Conservation (phyloP, 352 stramenopile genomes). For the Pythium phragmitis region DNA sequence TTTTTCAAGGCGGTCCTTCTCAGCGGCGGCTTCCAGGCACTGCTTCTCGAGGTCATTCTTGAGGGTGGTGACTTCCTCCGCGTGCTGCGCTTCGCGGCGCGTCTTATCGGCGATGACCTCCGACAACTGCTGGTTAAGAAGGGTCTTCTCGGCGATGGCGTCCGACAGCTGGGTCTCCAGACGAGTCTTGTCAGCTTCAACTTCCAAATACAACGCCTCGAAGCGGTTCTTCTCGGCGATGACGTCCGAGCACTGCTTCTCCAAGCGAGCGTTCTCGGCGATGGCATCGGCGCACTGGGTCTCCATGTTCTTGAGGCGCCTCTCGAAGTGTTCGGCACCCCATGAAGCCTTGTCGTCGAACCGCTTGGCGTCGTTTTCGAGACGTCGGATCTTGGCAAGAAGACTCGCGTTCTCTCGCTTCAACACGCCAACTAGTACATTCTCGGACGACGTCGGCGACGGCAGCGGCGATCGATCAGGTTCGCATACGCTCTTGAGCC, state of each 20-base stretch:
- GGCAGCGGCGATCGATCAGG: neutral
- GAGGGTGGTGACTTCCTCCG: neutral
- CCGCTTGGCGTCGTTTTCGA: slow-evolving; percentile 9
- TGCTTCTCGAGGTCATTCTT: neutral
- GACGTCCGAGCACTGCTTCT: neutral
- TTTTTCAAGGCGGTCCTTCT: neutral
- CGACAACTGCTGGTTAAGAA: neutral
- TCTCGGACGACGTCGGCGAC: slow-evolving; percentile 3
- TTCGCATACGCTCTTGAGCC: neutral
- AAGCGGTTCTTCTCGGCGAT: slow-evolving; percentile 1
- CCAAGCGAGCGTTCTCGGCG: slow-evolving; percentile 1
- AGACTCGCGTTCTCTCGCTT: slow-evolving; percentile 8
- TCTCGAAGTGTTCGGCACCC: slow-evolving; percentile 2
- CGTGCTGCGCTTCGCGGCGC: neutral
- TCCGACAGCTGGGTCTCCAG: neutral
- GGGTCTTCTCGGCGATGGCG: neutral
- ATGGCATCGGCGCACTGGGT: slow-evolving; percentile 1
- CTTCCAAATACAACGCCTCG: neutral
- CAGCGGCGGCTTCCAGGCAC: neutral
- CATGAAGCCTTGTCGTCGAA: slow-evolving; percentile 4
- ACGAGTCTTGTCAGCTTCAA: neutral
- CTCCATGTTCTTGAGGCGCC: slow-evolving; percentile 1
- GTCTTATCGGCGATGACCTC: neutral
- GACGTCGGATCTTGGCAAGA: slow-evolving; percentile 7
- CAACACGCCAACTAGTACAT: slow-evolving; percentile 5